Evolutionary conservation across 352 stramenopile genomes (phyloP), one percentile per base, ranked within the genome.

Genomic region (Phytopythium vexans): DNA sequence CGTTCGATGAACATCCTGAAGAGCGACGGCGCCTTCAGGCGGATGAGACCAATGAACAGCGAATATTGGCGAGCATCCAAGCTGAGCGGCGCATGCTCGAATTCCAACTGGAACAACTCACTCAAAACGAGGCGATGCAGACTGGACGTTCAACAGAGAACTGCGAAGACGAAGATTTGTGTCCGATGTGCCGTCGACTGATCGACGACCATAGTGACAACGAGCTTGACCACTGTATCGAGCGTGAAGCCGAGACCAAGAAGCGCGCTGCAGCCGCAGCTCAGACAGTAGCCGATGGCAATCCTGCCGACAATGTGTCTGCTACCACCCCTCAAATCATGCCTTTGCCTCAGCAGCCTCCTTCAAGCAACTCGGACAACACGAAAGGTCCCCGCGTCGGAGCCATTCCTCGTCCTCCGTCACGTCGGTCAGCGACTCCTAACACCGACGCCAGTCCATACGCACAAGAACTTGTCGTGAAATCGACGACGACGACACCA

Each of bases 141-240:
- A 11, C 16, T 49, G 15, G 45, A 46, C 2, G 42, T 27, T 27
- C 21, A 1, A n/a, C 32, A 36, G 9, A 27, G 12, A 33, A 45
- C 8, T 32, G 15, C 38, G 54, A 45, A 27, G 65, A 74, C 15
- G 68, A 75, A 44, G 74, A 83, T 0, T 36, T 61, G 10, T 89
- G 77, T 36, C 77, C 77, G 7, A 76, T 89, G 4, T 89, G 77
- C 52, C 58, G 56, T 3, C 64, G 60, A 6, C 51, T 68, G 4
- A 89, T 89, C 10, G 77, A 89, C 48, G 54, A 77, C 43, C 77
- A 89, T 48, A 84, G 33, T 7, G 77, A 89, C 52, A 53, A 56
- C 3, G 74, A 83, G 14, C 56, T 89, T 3, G 77, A 89, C 54
- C 49, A 15, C 2, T 89, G 77, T 41, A 86, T 89, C 10, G 77